Conservation (phyloP, 306 rosid species). For the Sesbania bispinosa region DNA sequence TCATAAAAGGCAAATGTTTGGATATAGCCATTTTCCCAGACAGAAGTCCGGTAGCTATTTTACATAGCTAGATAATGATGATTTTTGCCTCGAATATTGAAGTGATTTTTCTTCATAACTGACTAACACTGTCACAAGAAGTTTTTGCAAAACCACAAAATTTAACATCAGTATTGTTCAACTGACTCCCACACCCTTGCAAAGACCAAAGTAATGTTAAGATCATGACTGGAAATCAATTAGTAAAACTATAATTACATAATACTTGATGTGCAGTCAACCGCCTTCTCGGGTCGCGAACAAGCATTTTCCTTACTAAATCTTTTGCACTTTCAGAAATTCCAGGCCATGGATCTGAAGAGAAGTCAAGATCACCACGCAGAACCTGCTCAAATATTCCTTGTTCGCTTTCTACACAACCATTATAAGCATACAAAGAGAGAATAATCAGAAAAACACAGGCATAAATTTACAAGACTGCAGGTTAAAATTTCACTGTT, state of each 20-base stretch:
- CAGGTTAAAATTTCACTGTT: neutral
- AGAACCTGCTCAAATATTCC: constrained; percentile 95
- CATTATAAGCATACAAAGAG: constrained; percentile 10
- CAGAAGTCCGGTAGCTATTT: neutral
- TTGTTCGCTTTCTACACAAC: constrained; percentile 64
- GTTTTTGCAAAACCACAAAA: neutral
- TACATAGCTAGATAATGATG: neutral
- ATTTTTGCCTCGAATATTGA: neutral
- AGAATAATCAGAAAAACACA: neutral
- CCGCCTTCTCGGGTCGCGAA: constrained; percentile 84
- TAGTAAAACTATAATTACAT: constrained; percentile 54
- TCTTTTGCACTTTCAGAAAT: constrained; percentile 97
- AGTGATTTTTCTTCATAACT: neutral
- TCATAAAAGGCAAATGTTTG: neutral
- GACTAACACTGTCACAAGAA: neutral
- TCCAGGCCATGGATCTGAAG: constrained; percentile 92
- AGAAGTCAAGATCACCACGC: constrained; percentile 85
- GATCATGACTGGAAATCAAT: constrained; percentile 9
- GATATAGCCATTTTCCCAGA: neutral
- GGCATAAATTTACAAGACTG: neutral
- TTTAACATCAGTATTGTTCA: constrained; percentile 3
- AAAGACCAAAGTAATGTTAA: neutral
- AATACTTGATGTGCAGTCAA: constrained; percentile 84
- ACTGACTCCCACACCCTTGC: constrained; percentile 6
- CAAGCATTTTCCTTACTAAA: constrained; percentile 91